Evolutionary conservation across 2,329 filamentous ascomycete species (phyloP).

Genomic region (Aureobasidium sp.): DNA sequence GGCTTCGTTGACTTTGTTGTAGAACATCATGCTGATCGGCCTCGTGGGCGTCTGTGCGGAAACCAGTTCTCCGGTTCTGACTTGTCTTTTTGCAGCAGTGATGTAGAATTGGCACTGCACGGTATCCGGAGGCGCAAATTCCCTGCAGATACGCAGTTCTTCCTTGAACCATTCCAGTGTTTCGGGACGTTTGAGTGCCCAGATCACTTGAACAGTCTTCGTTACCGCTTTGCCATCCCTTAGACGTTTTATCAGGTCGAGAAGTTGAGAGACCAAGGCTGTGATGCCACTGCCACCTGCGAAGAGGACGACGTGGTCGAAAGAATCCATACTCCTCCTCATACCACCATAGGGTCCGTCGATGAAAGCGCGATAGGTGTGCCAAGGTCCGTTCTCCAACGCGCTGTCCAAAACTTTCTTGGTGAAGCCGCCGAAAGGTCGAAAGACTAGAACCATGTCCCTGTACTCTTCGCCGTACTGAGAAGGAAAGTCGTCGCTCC

Average conservation of each 20-base stretch:
- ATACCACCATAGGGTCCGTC: constrained; percentile 95
- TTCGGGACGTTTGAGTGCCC: constrained; percentile 83
- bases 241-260: constrained; percentile 95
- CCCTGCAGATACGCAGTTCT: constrained; percentile 82
- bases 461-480: constrained; percentile 81
- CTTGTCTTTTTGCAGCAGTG: constrained; percentile 59
- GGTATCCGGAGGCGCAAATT: constrained; percentile 77
- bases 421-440: constrained; percentile 86
- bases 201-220: constrained; percentile 83
- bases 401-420: constrained; percentile 74
- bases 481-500: constrained; percentile 86
- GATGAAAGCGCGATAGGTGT: constrained; percentile 84
- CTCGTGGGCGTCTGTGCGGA: constrained; percentile 43
- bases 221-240: constrained; percentile 90
- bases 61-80: constrained; percentile 40
- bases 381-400: constrained; percentile 76
- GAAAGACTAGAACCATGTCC: constrained; percentile 85
- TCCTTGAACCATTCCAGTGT: constrained; percentile 98
- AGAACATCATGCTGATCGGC: constrained; percentile 65
- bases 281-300: constrained; percentile 93
- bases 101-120: constrained; percentile 94
- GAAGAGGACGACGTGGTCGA: constrained; percentile 87
- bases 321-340: constrained; percentile 79
- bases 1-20: constrained; percentile 80
- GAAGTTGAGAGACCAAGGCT: constrained; percentile 79